phyloP scores from a whole-genome alignment of 2,329 filamentous ascomycete species.

The Penicillium glabrum region DNA sequence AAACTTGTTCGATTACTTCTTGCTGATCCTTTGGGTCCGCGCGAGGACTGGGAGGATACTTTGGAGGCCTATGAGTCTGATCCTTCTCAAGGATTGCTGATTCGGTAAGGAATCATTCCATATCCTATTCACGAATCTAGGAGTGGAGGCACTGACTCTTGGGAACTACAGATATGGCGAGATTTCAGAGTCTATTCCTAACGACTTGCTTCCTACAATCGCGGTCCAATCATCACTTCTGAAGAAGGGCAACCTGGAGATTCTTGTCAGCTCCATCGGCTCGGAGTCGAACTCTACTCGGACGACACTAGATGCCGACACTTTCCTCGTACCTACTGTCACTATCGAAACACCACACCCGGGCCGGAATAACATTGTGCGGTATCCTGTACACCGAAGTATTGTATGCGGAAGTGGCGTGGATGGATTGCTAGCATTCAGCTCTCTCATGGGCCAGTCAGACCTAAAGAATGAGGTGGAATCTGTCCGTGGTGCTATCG shows the following conservation, averaged over 20 bases:
- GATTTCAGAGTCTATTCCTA: conserved; percentile 47
- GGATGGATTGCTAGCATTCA: conserved; percentile 56
- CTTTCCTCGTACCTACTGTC: conserved; percentile 72
- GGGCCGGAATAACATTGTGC: conserved; percentile 65
- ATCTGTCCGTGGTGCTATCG: conserved; percentile 39
- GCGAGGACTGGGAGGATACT: conserved; percentile 66
- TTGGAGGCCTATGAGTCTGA: conserved; percentile 52
- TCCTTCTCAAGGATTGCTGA: conserved; percentile 58
- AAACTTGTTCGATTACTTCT: conserved; percentile 67
- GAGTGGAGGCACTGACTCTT: background rate
- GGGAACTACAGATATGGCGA: conserved; percentile 54
- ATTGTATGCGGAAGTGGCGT: conserved; percentile 74
- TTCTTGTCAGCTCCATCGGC: conserved; percentile 57
- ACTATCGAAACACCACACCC: conserved; percentile 66
- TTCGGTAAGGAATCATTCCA: conserved; percentile 49
- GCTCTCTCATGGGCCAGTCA: conserved; percentile 31
- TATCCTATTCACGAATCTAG: background rate
- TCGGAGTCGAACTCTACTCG: conserved; percentile 52
- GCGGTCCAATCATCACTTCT: conserved; percentile 57
- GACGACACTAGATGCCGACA: conserved; percentile 54
- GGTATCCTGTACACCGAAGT: conserved; percentile 81
- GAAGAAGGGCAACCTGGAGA: conserved; percentile 58
- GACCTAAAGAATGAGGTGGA: conserved; percentile 29
- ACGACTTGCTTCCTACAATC: conserved; percentile 55
- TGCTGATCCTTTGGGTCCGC: conserved; percentile 65